phyloP scores from a whole-genome alignment of 345 rosid genomes.

The Lepidium africanum region DNA sequence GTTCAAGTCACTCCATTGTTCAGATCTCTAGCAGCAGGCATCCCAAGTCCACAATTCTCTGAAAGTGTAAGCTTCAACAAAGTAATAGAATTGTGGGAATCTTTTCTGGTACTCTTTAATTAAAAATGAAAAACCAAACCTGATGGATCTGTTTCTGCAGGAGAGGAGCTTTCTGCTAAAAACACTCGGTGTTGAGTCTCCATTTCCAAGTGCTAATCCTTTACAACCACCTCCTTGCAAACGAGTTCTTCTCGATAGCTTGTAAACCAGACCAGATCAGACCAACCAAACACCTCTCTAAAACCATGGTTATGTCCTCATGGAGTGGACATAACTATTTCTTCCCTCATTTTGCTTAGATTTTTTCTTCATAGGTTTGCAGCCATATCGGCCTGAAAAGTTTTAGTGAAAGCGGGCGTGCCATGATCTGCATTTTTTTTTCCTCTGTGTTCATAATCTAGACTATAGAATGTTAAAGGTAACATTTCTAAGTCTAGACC shows the following conservation, averaged over 20 bases:
- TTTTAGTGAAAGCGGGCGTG: conserved; percentile 61
- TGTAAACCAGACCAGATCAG: conserved; percentile 31
- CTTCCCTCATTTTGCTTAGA: conserved; percentile 10
- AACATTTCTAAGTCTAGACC: conserved; percentile 63
- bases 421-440: conserved; percentile 49
- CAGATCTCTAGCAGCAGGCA: conserved; percentile 95
- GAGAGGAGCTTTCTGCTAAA: conserved; percentile 84
- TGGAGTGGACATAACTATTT: conserved; percentile 25
- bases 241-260: conserved; percentile 90
- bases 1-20: conserved; percentile 83
- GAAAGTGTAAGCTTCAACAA: conserved; percentile 76
- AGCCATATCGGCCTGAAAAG: conserved; percentile 65
- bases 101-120: background rate
- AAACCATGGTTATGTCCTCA: conserved; percentile 22
- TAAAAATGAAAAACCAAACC: background rate
- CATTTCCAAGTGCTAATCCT: conserved; percentile 47
- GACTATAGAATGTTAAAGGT: conserved; percentile 51
- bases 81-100: background rate
- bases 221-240: conserved; percentile 87
- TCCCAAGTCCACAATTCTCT: conserved; percentile 95
- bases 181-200: conserved; percentile 88
- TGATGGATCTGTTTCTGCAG: conserved; percentile 42
- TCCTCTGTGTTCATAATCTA: conserved; percentile 23
- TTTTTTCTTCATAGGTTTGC: conserved; percentile 43
- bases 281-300: background rate